phyloP scores from a whole-genome alignment of 2,329 filamentous ascomycete genomes.

The Colletotrichum brevisporum region DNA sequence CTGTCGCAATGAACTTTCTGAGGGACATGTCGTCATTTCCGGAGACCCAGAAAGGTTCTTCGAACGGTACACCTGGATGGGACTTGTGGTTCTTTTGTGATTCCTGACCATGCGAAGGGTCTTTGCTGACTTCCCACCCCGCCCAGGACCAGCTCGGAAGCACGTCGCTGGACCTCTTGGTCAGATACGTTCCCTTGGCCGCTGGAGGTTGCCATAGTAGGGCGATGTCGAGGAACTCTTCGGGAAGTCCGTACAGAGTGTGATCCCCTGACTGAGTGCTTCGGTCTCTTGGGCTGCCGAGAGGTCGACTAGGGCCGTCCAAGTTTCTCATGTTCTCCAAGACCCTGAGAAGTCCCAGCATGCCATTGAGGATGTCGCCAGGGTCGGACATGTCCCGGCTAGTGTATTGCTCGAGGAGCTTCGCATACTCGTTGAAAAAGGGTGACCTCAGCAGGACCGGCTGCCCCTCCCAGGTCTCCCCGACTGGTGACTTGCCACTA shows the following conservation, averaged over 20 bases:
- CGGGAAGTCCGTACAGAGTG: not conserved
- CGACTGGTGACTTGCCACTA: not conserved
- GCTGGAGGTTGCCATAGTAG: not conserved
- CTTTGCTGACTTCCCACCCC: not conserved
- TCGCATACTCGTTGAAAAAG: not conserved
- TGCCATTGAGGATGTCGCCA: not conserved
- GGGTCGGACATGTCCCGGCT: not conserved
- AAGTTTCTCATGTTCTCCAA: not conserved
- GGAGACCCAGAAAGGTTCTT: not conserved
- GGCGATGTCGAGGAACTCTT: not conserved
- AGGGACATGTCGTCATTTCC: not conserved
- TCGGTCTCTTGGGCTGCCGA: not conserved
- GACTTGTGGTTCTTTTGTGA: not conserved
- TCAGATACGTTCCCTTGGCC: not conserved
- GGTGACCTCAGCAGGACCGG: not conserved
- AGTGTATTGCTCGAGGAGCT: not conserved
- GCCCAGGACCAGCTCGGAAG: not conserved
- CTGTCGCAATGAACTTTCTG: not conserved
- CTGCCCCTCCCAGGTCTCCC: not conserved
- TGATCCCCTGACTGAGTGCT: no score
- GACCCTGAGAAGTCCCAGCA: not conserved
- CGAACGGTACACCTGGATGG: not conserved
- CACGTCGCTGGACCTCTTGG: accelerated
- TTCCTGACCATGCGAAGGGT: not conserved
- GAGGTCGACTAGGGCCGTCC: not conserved